Percentiles rank a stretch among this genome's conserved stretches.
Conservation (phyloP, 2,329 filamentous ascomycete genomes). For the Drechslerella coelobrocha region DNA sequence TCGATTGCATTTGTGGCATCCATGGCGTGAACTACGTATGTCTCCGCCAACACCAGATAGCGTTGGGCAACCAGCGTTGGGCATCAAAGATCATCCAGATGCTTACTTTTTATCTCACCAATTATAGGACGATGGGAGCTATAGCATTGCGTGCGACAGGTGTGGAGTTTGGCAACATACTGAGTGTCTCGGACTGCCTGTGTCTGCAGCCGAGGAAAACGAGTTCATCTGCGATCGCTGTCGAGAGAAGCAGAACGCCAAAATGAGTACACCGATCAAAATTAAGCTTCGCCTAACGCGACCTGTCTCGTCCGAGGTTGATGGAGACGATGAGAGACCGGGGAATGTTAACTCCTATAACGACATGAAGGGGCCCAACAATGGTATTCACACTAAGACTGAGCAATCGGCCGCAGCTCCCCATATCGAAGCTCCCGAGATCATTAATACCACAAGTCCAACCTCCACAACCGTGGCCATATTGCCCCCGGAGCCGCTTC, state of each 20-base stretch:
- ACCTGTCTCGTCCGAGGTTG: conserved; percentile 56
- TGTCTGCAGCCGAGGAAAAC: conserved; percentile 78
- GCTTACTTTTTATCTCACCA: conserved; percentile 14
- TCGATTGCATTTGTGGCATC: conserved; percentile 90
- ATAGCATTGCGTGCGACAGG: conserved; percentile 89
- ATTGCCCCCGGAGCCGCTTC: too few species aligned
- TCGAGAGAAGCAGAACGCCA: conserved; percentile 64
- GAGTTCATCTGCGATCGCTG: conserved; percentile 83
- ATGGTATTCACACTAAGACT: background rate
- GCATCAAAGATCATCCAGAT: too few species aligned
- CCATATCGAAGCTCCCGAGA: background rate
- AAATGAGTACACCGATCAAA: conserved; percentile 58
- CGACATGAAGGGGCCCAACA: background rate
- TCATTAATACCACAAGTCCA: too few species aligned
- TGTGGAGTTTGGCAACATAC: conserved; percentile 98
- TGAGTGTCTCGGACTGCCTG: conserved; percentile 81
- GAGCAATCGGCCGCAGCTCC: background rate
- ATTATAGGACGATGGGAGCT: conserved; percentile 80
- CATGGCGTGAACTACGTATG: conserved; percentile 78
- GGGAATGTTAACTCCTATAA: background rate
- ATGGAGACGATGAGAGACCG: conserved; percentile 4
- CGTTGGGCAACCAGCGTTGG: too few species aligned
- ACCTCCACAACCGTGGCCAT: too few species aligned
- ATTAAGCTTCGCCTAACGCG: conserved; percentile 65
- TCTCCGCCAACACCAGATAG: conserved; percentile 5